Evolutionary conservation across 1,139 yeast species (phyloP), one percentile per base, ranked within the genome.

Genomic region (Kodamaea alishanica): DNA sequence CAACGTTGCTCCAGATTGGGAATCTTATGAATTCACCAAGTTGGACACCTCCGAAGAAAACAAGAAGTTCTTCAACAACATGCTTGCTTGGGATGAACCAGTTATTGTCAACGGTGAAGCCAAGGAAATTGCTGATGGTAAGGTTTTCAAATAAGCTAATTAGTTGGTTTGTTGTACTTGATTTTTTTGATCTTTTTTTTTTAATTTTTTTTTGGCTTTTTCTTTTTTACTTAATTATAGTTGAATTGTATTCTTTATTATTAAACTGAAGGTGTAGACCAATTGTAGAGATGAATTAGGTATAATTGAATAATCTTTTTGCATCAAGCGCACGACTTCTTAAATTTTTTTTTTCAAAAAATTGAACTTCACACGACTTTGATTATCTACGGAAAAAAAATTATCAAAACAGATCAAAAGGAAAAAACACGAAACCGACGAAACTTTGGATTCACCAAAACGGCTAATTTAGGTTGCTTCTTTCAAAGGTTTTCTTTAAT

Each of bases 1-100:
- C 61, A 86, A 92, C 53, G 97, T 92, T 67, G 99, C 98, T 61
- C 97, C 99, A 70, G 99, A 92, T 74, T 89, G 95, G 96, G 98
- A 92, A 74, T 70, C 76, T 43, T 72, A 72, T 56, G 47, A 55
- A 30, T 72, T 59, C 70, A 58, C 66, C 55, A 70, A 67, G 59
- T 61, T 72, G 56, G 75, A 71, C 50, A 67, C 60, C 44, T 48
- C 66, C 41, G 56, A 59, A 40, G 63, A 56, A 41, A 58, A 51
- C 58, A 58, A 61, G 55, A 58, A 64, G 48, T 71, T 69, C 53
- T 48, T 71, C 51, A 56, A 71, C 61, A 72, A 72, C 64, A 69
- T 71, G 76, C 64, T 70, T 52, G 75, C 75, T 43, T 72, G 77
- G 77, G 77, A 72, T 54, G 66, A 71, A 58, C 77, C 77, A 41